Evolutionary conservation across 2,329 filamentous ascomycete genomes (phyloP).

Genomic region (Penicillium hordei): DNA sequence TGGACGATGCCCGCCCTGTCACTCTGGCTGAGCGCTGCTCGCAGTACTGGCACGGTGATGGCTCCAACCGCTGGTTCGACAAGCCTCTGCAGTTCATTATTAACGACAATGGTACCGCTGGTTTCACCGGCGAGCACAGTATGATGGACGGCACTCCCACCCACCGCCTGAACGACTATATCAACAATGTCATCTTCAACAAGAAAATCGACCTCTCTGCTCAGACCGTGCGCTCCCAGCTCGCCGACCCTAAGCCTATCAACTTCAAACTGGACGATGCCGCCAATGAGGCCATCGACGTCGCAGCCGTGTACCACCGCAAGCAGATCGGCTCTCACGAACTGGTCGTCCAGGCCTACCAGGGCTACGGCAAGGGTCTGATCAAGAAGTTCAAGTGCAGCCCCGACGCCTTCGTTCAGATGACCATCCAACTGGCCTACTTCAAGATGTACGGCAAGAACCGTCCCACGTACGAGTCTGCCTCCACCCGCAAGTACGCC

Average conservation of each 20-base stretch:
- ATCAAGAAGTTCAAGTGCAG: slow-evolving; percentile 99
- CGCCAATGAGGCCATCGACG: slow-evolving; percentile 73
- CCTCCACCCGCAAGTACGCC: slow-evolving; percentile 91
- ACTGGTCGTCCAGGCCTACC: slow-evolving; percentile 89
- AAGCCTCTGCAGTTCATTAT: slow-evolving; percentile 98
- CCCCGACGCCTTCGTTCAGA: slow-evolving; percentile 95
- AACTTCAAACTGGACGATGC: slow-evolving; percentile 75
- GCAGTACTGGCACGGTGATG: slow-evolving; percentile 98
- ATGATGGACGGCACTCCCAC: slow-evolving; percentile 99
- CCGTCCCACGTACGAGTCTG: slow-evolving; percentile 95
- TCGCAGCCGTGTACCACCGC: slow-evolving; percentile 75
- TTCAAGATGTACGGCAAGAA: slow-evolving; percentile 99
- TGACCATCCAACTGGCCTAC: slow-evolving; percentile 98
- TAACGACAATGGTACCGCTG: slow-evolving; percentile 95
- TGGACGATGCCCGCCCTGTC: slow-evolving; percentile 87
- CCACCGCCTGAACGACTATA: slow-evolving; percentile 90
- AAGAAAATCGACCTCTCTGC: slow-evolving; percentile 91
- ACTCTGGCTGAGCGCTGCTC: slow-evolving; percentile 93
- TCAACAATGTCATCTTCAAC: slow-evolving; percentile 87
- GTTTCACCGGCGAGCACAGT: slow-evolving; percentile 97
- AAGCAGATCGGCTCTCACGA: slow-evolving; percentile 83
- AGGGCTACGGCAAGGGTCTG: slow-evolving; percentile 94
- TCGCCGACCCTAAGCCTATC: slow-evolving; percentile 76
- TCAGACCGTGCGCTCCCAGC: slow-evolving; percentile 71
- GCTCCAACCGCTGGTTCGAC: slow-evolving; percentile 94